Conservation (phyloP, 1,284 basidiomycete genomes). For the Moesziomyces antarcticus region DNA sequence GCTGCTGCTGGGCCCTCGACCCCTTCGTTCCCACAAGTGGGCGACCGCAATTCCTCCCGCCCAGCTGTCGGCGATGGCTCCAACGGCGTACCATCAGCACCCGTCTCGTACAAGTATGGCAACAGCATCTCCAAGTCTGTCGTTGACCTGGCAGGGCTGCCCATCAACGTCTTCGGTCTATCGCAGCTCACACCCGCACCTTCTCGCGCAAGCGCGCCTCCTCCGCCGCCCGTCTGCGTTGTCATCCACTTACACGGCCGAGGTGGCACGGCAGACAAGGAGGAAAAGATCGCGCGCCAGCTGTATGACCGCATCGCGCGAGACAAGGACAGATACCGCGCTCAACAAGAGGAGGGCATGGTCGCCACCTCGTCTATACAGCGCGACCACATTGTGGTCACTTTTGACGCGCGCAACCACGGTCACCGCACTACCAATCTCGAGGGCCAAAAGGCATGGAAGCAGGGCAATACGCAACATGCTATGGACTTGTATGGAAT, state of each 20-base stretch:
- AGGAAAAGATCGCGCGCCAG: constrained; percentile 58
- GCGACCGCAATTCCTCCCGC: constrained; percentile 12
- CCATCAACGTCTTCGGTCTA: constrained; percentile 62
- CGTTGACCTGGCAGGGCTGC: constrained; percentile 60
- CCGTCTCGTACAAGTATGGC: constrained; percentile 32
- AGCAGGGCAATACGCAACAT: constrained; percentile 61
- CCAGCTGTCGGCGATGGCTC: constrained; percentile 6
- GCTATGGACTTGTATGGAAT: constrained; percentile 68
- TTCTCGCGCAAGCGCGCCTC: constrained; percentile 41
- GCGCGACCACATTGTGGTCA: constrained; percentile 65
- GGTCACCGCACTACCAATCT: constrained; percentile 64
- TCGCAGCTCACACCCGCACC: constrained; percentile 52
- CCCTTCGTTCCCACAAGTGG: background rate
- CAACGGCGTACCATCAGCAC: constrained; percentile 1
- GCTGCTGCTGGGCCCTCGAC: constrained; percentile 3
- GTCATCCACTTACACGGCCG: constrained; percentile 64
- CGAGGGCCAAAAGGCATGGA: constrained; percentile 66
- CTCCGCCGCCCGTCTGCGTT: constrained; percentile 58
- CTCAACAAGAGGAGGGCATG: constrained; percentile 19
- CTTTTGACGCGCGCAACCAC: constrained; percentile 69
- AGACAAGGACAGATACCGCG: constrained; percentile 17
- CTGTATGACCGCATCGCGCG: constrained; percentile 52
- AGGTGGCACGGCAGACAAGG: constrained; percentile 55
- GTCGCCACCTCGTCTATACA: constrained; percentile 20
- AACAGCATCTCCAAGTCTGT: constrained; percentile 28